Evolutionary conservation across 2,329 filamentous ascomycete genomes (phyloP), one percentile per base, ranked within the genome.

Genomic region (Xylariomycetidae sp.): DNA sequence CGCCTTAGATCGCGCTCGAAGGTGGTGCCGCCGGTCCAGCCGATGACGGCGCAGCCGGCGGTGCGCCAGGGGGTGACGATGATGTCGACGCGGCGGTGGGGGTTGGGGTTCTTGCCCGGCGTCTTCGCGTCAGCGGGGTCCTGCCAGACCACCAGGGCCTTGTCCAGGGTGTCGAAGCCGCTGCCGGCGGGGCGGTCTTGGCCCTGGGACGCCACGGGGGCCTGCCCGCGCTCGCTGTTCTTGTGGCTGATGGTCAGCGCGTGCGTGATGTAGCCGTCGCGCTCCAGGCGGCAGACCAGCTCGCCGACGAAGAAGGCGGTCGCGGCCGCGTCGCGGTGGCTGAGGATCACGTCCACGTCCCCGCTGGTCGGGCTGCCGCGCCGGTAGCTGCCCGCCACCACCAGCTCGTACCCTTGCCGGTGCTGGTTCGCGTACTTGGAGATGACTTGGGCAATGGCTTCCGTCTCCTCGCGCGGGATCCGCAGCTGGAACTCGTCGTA

Each of bases 141-240:
- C 53, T 94, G 85, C 90, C 90, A 96, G 0, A 95, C 87, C 1
- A 95, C 83, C 32, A 96, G 64, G 0, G 88, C 88, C 57, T 95
- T 95, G 57, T 96, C 89, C 1, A 96, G 70, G 0, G 79, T 85
- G 53, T 95, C 89, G 46, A 95, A 95, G 1, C 85, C 85, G 15
- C 72, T 71, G 2, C 64, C 62, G 34, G 49, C 55, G 15, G 43
- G 50, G 19, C 53, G 52, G 29, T 60, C 53, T n/a, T n/a, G n/a
- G 0, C 70, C 71, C 41, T 70, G 72, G 71, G 71, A 78, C 13
- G 59, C 55, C 6, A 76, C 57, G 1, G 76, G 65, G 15, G 50
- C 56, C 49, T 95, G 88, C 4, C 76, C 81, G 17, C 88, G 75
- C 33, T 84, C 72, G 9, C 82, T 85, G 44, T 79, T 85, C 29